A percentile compares a stretch with the other conserved stretches of the same genome.
phyloP scores from a whole-genome alignment of 73 alveolate genomes.

The Paramecium sexaurelia region DNA sequence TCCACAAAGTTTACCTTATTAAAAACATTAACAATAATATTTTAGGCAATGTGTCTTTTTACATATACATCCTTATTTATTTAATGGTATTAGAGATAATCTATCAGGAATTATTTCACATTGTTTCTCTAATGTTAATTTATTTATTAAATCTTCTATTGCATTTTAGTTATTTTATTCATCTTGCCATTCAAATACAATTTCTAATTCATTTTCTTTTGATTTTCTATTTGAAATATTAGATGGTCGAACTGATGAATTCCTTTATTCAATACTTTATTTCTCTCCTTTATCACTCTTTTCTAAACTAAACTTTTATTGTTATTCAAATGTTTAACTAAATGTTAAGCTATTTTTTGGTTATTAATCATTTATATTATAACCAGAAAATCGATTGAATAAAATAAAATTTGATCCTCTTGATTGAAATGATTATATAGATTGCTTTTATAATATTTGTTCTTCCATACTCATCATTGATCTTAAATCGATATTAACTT shows the following conservation, averaged over 20 bases:
- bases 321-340: slow-evolving; percentile 16
- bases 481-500: background rate
- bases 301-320: background rate
- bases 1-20: background rate
- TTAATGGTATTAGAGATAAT: background rate
- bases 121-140: slow-evolving; percentile 27
- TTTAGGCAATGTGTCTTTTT: background rate
- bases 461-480: slow-evolving; percentile 43
- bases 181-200: slow-evolving; percentile 42
- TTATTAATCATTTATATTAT: background rate
- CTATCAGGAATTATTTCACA: slow-evolving; percentile 2
- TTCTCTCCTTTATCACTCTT: background rate
- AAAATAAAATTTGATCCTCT: slow-evolving; percentile 2
- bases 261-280: background rate
- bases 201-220: slow-evolving; percentile 28
- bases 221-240: background rate
- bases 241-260: background rate
- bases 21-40: slow-evolving; percentile 36
- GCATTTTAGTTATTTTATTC: background rate
- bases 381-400: background rate
- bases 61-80: slow-evolving; percentile 56
- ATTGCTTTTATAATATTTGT: background rate
- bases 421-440: background rate
- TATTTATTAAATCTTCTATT: slow-evolving; percentile 17
- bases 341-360: slow-evolving; percentile 10